Percentiles rank a stretch among this genome's conserved stretches.
These are phyloP conservation scores for Fragaria nilgerrensis DNA, from an alignment of 306 rosid species.

Conservation along the genomic window DNA sequence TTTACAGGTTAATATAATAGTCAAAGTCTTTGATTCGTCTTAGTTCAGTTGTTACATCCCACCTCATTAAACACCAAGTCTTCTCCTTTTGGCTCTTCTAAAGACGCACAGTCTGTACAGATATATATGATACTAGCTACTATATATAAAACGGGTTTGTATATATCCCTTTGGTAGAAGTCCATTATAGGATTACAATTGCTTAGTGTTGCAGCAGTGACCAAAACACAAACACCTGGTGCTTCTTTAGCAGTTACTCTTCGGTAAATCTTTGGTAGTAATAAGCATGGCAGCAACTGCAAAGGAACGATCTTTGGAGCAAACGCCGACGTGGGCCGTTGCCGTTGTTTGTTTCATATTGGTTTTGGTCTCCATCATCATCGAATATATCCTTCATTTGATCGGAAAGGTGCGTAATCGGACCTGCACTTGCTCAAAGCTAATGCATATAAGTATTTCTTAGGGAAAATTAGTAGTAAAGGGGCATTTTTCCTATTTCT, in stretches of 20 bases:
- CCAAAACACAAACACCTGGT: neutral
- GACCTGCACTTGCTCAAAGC: neutral
- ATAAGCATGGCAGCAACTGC: slow-evolving; percentile 51
- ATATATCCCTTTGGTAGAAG: neutral
- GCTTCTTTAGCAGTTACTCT: neutral
- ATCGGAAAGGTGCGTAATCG: slow-evolving; percentile 49
- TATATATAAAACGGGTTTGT: neutral
- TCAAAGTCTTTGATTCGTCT: neutral
- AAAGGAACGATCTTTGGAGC: slow-evolving; percentile 60
- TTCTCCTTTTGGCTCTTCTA: neutral
- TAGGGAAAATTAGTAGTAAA: too few relatives aligned
- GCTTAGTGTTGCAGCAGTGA: neutral
- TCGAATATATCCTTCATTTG: slow-evolving; percentile 63
- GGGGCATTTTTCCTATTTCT: neutral
- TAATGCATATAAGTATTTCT: neutral
- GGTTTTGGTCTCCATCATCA: slow-evolving; percentile 58
- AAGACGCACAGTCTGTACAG: neutral
- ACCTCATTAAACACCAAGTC: slow-evolving; percentile 2
- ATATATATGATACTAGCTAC: neutral
- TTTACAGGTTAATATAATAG: neutral
- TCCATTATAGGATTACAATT: neutral
- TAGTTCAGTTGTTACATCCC: neutral
- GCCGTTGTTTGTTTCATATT: slow-evolving; percentile 74
- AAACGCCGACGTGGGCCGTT: slow-evolving; percentile 92
- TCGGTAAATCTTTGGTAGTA: neutral